These are phyloP conservation scores for Haplosporangium gracile DNA, from an alignment of 192 early-diverging fungal species.

Conservation along the genomic window DNA sequence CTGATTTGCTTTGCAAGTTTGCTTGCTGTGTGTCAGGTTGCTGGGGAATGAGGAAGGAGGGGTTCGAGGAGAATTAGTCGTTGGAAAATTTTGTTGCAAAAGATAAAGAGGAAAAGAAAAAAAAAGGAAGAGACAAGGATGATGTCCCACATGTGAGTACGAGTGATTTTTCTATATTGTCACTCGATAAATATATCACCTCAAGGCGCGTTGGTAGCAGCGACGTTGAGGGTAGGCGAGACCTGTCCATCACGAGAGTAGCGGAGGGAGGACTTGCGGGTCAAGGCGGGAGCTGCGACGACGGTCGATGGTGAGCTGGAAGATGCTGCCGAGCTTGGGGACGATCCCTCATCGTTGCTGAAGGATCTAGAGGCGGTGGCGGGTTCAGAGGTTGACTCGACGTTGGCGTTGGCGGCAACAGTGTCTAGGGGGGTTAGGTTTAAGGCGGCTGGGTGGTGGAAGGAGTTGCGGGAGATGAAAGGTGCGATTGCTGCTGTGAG, in stretches of 20 bases:
- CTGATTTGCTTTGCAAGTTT: too few relatives aligned
- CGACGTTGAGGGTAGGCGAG: background rate
- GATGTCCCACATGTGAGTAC: too few relatives aligned
- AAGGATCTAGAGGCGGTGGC: background rate
- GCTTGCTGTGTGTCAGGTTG: too few relatives aligned
- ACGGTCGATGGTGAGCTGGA: slow-evolving; percentile 5
- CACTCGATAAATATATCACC: too few relatives aligned
- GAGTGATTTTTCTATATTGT: too few relatives aligned
- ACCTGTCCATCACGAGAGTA: slow-evolving; percentile 22
- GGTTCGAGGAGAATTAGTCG: too few relatives aligned
- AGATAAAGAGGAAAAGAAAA: too few relatives aligned
- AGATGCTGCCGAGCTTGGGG: background rate
- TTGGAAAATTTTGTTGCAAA: too few relatives aligned
- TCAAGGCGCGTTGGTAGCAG: background rate
- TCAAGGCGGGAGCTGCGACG: slow-evolving; percentile 15
- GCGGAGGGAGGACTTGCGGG: slow-evolving; percentile 37
- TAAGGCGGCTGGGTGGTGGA: slow-evolving; percentile 23
- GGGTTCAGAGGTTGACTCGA: background rate
- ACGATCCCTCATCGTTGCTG: background rate
- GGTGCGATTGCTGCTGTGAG: background rate
- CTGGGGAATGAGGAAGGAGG: too few relatives aligned
- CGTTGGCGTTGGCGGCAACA: background rate
- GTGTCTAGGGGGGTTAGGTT: slow-evolving; percentile 23
- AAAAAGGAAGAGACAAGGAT: too few relatives aligned
- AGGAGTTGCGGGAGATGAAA: background rate